Base-by-base conservation (phyloP, 2,329 filamentous ascomycete species). In the Fusarium dimerum region DNA sequence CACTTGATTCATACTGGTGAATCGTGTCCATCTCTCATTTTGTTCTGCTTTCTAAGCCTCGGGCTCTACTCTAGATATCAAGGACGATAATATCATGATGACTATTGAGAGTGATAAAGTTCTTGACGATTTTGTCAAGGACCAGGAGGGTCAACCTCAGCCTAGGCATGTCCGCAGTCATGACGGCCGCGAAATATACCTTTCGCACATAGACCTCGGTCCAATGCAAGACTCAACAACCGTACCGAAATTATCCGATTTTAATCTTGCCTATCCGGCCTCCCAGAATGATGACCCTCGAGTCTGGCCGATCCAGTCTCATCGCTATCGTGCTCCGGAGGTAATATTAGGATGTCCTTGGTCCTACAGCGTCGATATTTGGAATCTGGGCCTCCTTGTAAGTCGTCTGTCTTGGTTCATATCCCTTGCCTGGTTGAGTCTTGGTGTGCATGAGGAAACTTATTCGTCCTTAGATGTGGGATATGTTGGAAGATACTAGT, bases 81-180 rank as follows among this genome's bases (percentile, higher is more conserved):
- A 65, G 46, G 54, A 60, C 11, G 56, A 62, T n/a, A 62, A 64
- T 39, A 61, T 62, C 17, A 50, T 63, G 54, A 40, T 61, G 5
- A 64, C 58, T 3, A 49, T 61, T 26, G 60, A 64, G 40, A 32
- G 55, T 42, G 48, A 56, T 39, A 18, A 17, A 8, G 51, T 63
- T 3, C 7, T 64, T 15, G n/a, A 38, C 1, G 50, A 53, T 11
- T 56, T 56, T 44, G 52, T 54, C 15, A 40, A 45, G 2, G 30
- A 10, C 7, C 39, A 49, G 6, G 49, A 26, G 16, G 11, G 11
- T 2, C 29, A 48, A 15, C 43, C 45, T 1, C 57, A 55, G 11
- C 47, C 52, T 9, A 48, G 40, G 40, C 52, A 59, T 39, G 30
- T 47, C 5, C 48, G 55, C n/a, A 39, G 3, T 5, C 50, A 56